phyloP scores from a whole-genome alignment of 116 monocot genomes.

The Phalaenopsis hybrid region DNA sequence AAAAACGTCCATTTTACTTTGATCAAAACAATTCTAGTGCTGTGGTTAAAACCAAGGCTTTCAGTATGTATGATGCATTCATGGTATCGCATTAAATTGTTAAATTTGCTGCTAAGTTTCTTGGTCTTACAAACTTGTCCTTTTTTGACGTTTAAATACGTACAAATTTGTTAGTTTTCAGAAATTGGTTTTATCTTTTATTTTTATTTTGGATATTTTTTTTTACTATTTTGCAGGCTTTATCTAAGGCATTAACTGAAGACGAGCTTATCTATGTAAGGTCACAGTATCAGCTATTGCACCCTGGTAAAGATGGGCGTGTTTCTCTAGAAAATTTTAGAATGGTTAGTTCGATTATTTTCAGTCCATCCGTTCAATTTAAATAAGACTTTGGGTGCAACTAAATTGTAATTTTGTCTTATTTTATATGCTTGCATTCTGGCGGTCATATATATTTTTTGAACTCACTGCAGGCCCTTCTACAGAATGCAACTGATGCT shows the following conservation, averaged over 20 bases:
- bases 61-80: background rate
- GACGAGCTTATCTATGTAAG: conserved; percentile 75
- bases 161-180: background rate
- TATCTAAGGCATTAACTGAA: conserved; percentile 79
- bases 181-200: background rate
- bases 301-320: conserved; percentile 65
- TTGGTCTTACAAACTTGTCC: background rate
- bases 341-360: conserved; percentile 32
- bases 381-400: background rate
- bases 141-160: background rate
- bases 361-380: background rate
- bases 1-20: background rate
- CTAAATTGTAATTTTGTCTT: background rate
- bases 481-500: conserved; percentile 60
- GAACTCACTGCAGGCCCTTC: conserved; percentile 53
- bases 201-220: too few species aligned
- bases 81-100: background rate
- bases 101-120: background rate
- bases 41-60: background rate
- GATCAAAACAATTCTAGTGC: background rate
- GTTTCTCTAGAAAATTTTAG: conserved; percentile 72
- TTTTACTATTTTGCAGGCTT: conserved; percentile 41
- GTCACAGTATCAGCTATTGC: conserved; percentile 65
- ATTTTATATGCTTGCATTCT: background rate
- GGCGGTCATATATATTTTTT: background rate